phyloP scores from a whole-genome alignment of 163 green algal genomes.

The Trebouxia gelatinosa region DNA sequence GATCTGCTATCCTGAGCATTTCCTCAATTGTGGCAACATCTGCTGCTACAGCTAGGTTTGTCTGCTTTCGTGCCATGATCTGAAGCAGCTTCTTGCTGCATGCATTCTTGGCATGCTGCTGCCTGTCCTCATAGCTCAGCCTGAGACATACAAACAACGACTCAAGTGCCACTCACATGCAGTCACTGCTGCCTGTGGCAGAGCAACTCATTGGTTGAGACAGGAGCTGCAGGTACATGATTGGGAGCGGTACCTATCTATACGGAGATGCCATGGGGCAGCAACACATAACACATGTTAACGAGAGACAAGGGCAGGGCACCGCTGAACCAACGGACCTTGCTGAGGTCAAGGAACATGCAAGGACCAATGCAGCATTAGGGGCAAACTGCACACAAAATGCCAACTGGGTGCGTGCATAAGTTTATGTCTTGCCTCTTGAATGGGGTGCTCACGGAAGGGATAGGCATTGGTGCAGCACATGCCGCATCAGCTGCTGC shows the following conservation, averaged over 20 bases:
- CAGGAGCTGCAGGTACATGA: not conserved
- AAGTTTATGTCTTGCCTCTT: not conserved
- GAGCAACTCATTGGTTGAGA: not conserved
- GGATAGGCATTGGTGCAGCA: constrained; percentile 13
- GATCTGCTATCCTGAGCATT: constrained; percentile 88
- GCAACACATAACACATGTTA: no score
- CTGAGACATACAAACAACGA: constrained; percentile 29
- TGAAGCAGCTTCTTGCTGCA: constrained; percentile 80
- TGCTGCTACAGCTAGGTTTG: constrained; percentile 94
- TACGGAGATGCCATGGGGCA: no score
- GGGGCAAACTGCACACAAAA: no score
- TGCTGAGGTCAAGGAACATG: no score
- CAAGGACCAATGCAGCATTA: no score
- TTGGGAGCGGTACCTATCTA: no score
- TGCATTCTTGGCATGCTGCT: constrained; percentile 72
- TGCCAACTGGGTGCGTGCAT: no score
- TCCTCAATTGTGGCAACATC: constrained; percentile 90
- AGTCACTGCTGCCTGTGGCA: not conserved
- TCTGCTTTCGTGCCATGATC: constrained; percentile 95
- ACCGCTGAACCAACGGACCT: no score
- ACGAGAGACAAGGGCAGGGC: no score
- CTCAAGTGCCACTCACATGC: not conserved
- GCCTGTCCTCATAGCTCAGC: constrained; percentile 82
- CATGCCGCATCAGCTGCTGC: constrained; percentile 26
- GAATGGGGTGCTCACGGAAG: not conserved